Evolutionary conservation across 805 yeast genomes (phyloP).

Genomic region (Kodamaea neixiangensis): DNA sequence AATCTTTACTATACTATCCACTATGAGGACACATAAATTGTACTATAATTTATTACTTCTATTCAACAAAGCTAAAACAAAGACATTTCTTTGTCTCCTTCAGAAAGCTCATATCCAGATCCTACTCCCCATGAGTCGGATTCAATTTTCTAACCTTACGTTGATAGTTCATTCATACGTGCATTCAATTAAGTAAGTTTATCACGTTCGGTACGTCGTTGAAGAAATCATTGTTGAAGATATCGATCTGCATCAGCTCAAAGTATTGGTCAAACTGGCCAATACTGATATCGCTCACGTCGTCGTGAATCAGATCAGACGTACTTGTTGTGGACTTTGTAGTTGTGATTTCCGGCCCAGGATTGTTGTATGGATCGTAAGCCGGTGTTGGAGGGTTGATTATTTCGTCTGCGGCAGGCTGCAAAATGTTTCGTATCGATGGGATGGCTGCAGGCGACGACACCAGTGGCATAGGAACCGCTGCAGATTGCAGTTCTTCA

Average conservation of each 20-base stretch:
- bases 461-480: constrained; percentile 3
- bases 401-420: background rate
- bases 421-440: constrained; percentile 1
- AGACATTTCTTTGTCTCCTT: no score
- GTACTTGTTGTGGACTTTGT: constrained; percentile 3
- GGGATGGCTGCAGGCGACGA: constrained; percentile 1
- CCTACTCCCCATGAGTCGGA: no score
- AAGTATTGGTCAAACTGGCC: constrained; percentile 23
- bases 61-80: no score
- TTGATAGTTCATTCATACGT: background rate
- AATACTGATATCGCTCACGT: constrained; percentile 6
- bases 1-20: no score
- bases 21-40: no score
- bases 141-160: no score
- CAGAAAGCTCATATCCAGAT: no score
- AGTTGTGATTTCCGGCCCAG: background rate
- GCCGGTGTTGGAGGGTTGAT: constrained; percentile 4
- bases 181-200: constrained; percentile 11
- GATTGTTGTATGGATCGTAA: constrained; percentile 5
- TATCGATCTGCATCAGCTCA: constrained; percentile 28
- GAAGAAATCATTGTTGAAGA: constrained; percentile 29
- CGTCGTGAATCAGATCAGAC: constrained; percentile 5
- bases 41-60: no score
- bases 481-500: background rate
- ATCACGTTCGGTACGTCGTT: constrained; percentile 26